Base-by-base conservation (phyloP, 2,329 filamentous ascomycete species). In the Fusarium sp. region DNA sequence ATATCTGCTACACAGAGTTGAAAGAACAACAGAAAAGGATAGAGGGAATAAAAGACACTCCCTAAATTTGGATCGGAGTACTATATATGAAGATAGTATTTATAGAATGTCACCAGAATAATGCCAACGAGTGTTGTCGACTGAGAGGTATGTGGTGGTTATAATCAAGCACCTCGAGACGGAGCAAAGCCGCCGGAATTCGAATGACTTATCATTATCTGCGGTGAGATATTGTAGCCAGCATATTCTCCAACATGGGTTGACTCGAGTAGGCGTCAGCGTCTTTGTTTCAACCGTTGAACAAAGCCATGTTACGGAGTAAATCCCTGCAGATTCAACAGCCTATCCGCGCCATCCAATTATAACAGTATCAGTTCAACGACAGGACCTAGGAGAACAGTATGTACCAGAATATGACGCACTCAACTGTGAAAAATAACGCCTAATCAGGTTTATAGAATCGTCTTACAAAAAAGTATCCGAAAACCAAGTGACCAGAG, bases 401-500 rank as follows among this genome's bases (percentile, higher is more conserved):
- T n/a, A 24, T 51, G 17, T 35, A 11, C 24, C 28, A 48, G 30
- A 22, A 24, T 41, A 69, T 70, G 67, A 66, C 60, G 66, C 60
- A 32, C n/a, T 70, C 20, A 44, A 38, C 44, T 53, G 18, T 35
- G 47, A n/a, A 54, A 58, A 66, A 35, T 12, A 28, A 7, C 28
- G 6, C 9, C 28, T 24, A 54, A 55, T 32, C 66, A 48, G 30
- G 36, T 26, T 60, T 66, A 55, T n/a, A 42, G n/a, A 26, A 50
- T 24, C 18, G 13, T n/a, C 20, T 59, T 51, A 30, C 32, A 51
- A 28, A 38, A 51, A 36, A 13, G 15, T 20, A 28, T 38, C 36
- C 30, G n/a, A 53, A 57, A 68, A 39, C 56, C 50, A 68, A 71
- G 63, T 32, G 62, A 63, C 53, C 71, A 28, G 47, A 62, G 50